Evolutionary conservation across 257 asterid genomes (phyloP), one percentile per base, ranked within the genome.

Genomic region (Plantago ovata): DNA sequence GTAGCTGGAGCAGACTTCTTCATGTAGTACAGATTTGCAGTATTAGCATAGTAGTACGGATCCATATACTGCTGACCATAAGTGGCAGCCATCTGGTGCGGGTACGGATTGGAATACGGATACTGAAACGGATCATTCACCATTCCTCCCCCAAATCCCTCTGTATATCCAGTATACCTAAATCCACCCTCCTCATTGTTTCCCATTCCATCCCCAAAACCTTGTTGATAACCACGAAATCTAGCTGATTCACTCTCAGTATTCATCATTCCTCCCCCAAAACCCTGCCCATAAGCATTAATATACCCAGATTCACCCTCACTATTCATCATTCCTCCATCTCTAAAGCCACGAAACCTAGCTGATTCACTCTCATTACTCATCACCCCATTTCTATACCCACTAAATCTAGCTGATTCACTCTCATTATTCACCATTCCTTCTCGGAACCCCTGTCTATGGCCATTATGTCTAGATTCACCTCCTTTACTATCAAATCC

Each of bases 21-120:
- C 99, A 84, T 93, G 73, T 82, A 89, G 55, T 82, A 73, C 33
- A 77, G 77, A 74, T 81, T 79, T 11, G 85, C 66, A 54, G 64
- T 75, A 7, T 53, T 68, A 4, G 81, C 21, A 47, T 56, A 72
- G 19, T 69, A 70, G 77, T 75, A 72, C 12, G 83, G 79, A 68
- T 79, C 75, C 78, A 75, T 45, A 22, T 64, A 80, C 23, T 86
- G 77, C 44, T 63, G 78, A 18, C 62, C 67, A 42, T 72, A 79
- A 54, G 33, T 32, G 6, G 66, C 55, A 33, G 38, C 67, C 21
- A 59, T 68, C 13, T 68, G 83, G 14, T 65, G 62, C 50, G 76
- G 71, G 64, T 58, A 59, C 14, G 82, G 61, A 21, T 70, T 15
- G 1, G 56, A 44, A 28, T 64, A 61, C 55, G 73, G 75, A 63